A percentile compares a stretch with the other conserved stretches of the same genome.
Conservation (phyloP, 257 asterid genomes). For the Przewalskia tangutica region DNA sequence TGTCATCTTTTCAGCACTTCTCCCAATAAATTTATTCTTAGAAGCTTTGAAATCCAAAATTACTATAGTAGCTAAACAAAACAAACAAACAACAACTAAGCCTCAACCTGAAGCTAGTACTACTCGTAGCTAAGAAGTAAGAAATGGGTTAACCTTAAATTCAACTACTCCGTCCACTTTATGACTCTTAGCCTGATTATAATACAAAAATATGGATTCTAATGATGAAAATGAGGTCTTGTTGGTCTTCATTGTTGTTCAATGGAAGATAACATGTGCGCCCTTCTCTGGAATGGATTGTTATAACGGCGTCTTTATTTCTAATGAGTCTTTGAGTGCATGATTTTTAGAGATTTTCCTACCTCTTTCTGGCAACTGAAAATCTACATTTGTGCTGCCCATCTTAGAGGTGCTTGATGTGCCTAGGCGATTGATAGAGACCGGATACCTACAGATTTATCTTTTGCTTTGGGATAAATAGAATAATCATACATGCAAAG, state of each 20-base stretch:
- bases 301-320: no score
- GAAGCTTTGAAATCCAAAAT: neutral
- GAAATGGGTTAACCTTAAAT: neutral
- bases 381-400: no score
- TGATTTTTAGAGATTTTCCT: no score
- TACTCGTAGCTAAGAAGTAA: neutral
- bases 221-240: neutral
- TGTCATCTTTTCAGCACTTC: neutral
- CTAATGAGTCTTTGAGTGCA: no score
- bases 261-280: neutral
- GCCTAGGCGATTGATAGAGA: no score
- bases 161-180: neutral
- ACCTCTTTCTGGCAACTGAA: no score
- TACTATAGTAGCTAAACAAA: neutral
- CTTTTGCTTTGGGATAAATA: no score
- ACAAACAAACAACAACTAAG: neutral
- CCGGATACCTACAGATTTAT: neutral
- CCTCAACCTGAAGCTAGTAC: neutral
- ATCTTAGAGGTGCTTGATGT: no score
- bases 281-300: no score
- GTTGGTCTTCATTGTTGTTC: neutral
- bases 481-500: neutral
- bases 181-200: neutral
- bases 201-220: neutral
- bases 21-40: neutral